A percentile compares a stretch with the other conserved stretches of the same genome.
Conservation (phyloP, 495 filamentous ascomycete genomes). For the Penicillium psychrofluorescens region DNA sequence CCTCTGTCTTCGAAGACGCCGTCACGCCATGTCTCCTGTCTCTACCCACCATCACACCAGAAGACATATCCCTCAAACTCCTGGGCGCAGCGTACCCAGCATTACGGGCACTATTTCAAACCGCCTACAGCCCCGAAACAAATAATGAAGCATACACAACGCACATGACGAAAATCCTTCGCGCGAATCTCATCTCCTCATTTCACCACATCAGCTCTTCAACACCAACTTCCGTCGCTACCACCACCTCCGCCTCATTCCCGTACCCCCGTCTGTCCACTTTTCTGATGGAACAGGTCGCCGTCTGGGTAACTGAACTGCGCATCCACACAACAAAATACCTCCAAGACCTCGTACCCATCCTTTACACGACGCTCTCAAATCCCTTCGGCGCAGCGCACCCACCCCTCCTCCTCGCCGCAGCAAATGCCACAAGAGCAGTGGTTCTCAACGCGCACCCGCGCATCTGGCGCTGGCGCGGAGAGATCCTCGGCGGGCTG, state of each 20-base stretch:
- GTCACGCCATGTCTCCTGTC: constrained; percentile 64
- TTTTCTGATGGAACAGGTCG: constrained; percentile 52
- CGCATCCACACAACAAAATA: constrained; percentile 68
- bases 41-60: constrained; percentile 73
- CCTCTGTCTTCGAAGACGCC: constrained; percentile 71
- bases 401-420: constrained; percentile 45
- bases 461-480: constrained; percentile 54
- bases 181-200: constrained; percentile 36
- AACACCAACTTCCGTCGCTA: constrained; percentile 20
- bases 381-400: constrained; percentile 62
- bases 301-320: constrained; percentile 48
- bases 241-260: constrained; percentile 43
- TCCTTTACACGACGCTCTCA: constrained; percentile 56
- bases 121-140: constrained; percentile 20
- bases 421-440: constrained; percentile 45
- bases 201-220: constrained; percentile 44
- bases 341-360: constrained; percentile 62
- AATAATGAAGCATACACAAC: constrained; percentile 12
- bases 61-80: constrained; percentile 58
- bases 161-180: constrained; percentile 23
- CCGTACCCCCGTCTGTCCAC: constrained; percentile 33
- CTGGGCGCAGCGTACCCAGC: constrained; percentile 60
- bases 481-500: constrained; percentile 61
- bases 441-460: constrained; percentile 70
- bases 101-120: constrained; percentile 51